A percentile compares a stretch with the other conserved stretches of the same genome.
Conservation (phyloP, 352 stramenopile species). For the Phytophthora pluvialis region DNA sequence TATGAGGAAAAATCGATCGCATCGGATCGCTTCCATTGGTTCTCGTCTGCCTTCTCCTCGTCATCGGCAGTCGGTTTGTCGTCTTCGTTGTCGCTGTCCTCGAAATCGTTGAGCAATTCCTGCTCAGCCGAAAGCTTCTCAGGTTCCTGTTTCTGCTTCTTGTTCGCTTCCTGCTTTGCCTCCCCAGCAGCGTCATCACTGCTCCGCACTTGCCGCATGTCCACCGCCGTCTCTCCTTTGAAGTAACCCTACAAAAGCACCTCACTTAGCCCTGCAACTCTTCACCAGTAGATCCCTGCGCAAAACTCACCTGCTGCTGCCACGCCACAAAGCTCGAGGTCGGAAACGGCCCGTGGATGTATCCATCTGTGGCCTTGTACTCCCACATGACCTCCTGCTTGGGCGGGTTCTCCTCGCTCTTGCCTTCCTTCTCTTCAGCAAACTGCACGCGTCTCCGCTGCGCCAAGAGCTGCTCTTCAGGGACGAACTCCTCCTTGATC, state of each 20-base stretch:
- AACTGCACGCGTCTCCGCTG: constrained; percentile 52
- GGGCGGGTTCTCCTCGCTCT: constrained; percentile 49
- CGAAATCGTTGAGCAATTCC: constrained; percentile 88
- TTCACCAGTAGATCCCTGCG: background rate
- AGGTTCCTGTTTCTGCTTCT: constrained; percentile 36
- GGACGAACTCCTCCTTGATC: constrained; percentile 83
- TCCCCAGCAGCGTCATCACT: constrained; percentile 2
- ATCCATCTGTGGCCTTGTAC: constrained; percentile 72
- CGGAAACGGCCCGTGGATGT: constrained; percentile 79
- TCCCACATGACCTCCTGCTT: constrained; percentile 75
- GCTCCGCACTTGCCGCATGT: constrained; percentile 62
- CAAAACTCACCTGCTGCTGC: constrained; percentile 64
- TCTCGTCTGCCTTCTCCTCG: constrained; percentile 25
- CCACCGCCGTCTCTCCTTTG: constrained; percentile 68
- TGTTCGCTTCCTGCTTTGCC: constrained; percentile 11
- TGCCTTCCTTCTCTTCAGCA: constrained; percentile 42
- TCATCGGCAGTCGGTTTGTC: constrained; percentile 14
- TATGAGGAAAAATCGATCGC: constrained; percentile 75
- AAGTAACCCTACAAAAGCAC: constrained; percentile 70
- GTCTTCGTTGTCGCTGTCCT: constrained; percentile 78
- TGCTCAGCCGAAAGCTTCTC: constrained; percentile 68
- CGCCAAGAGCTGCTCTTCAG: constrained; percentile 60
- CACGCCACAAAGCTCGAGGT: constrained; percentile 79
- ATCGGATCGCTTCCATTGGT: constrained; percentile 73
- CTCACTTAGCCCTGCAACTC: constrained; percentile 2